Percentiles rank a stretch among this genome's conserved stretches.
Conservation (phyloP, 768 basidiomycete species). For the Russula dissimulans region DNA sequence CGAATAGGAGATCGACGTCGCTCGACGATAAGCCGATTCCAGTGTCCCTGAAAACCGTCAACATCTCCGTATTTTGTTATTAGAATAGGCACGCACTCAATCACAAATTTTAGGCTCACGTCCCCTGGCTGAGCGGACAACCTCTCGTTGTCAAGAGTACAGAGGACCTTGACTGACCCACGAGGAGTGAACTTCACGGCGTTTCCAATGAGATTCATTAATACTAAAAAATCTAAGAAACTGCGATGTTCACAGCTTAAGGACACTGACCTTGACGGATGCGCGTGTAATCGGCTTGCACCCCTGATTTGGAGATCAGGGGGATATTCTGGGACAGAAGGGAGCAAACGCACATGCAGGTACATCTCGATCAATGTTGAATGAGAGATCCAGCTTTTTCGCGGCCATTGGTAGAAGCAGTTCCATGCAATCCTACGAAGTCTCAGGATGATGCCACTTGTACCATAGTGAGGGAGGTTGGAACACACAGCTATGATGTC, state of each 20-base stretch:
- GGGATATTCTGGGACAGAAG: neutral
- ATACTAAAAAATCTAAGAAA: slow-evolving; percentile 31
- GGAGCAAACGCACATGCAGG: slow-evolving; percentile 41
- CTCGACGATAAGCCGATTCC: slow-evolving; percentile 61
- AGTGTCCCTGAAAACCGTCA: slow-evolving; percentile 42
- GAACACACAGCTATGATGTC: slow-evolving; percentile 55
- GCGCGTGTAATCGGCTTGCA: slow-evolving; percentile 63
- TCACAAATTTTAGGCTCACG: slow-evolving; percentile 52
- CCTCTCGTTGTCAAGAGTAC: slow-evolving; percentile 39
- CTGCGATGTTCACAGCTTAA: neutral
- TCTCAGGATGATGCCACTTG: neutral
- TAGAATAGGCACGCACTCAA: slow-evolving; percentile 35
- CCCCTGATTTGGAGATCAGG: slow-evolving; percentile 34
- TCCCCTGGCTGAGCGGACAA: slow-evolving; percentile 31
- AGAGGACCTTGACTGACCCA: slow-evolving; percentile 55
- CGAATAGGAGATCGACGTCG: slow-evolving; percentile 59
- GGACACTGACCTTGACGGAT: slow-evolving; percentile 52
- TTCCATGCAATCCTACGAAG: slow-evolving; percentile 61
- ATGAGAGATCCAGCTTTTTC: slow-evolving; percentile 64
- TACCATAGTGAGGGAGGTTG: too few relatives aligned
- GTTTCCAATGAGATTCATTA: slow-evolving; percentile 74
- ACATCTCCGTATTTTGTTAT: neutral
- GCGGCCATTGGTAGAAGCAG: slow-evolving; percentile 66
- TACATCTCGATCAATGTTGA: slow-evolving; percentile 59
- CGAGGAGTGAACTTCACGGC: slow-evolving; percentile 63